Base-by-base conservation (phyloP, 148 eudicot species). In the Chenopodium suecicum region DNA sequence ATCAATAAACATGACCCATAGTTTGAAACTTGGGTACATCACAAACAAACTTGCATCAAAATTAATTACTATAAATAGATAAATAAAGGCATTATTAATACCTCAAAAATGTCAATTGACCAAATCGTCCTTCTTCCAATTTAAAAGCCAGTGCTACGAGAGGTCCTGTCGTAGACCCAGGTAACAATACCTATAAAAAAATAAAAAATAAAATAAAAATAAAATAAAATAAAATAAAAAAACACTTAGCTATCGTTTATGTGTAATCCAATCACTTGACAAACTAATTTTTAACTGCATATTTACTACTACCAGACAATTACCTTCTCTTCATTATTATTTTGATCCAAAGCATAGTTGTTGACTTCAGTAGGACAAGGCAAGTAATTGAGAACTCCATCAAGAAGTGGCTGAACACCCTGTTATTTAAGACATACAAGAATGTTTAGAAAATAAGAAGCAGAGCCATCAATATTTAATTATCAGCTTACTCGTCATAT, bases 361-460 rank as follows among this genome's bases (percentile, higher is more conserved):
- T 76, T 91, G 82, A 95, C 98, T 90, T 95, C 99, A 79, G 88
- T 86, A 67, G 99, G 99, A 84, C 91, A 89, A 46, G 99, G 99
- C 90, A 95, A 84, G 85, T 90, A 95, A 83, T 83, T 84, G 52
- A 95, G 85, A 80, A 95, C 98, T 79, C 94, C 98, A 82, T 95
- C 98, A 82, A 95, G 97, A 90, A 95, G 98, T 68, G 98, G 86
- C 86, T 95, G 98, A 46, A 95, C 98, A 68, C 98, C 98, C 98
- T 93, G 88, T 46, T 75, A 79, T 67, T 50, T 84, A 85, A 29
- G 72, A 83, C 70, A 23, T 69, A 47, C 16, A 68, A 79, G 63
- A 60, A 80, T 56, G 37, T 34, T 25, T 58, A 29, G 22, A 25
- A 25, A 11, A 37, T 70, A 7, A 65, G 48, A 68, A 22, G 29